These are phyloP conservation scores for Pholiota adiposa DNA, from an alignment of 1,284 basidiomycete genomes.

Conservation along the genomic window DNA sequence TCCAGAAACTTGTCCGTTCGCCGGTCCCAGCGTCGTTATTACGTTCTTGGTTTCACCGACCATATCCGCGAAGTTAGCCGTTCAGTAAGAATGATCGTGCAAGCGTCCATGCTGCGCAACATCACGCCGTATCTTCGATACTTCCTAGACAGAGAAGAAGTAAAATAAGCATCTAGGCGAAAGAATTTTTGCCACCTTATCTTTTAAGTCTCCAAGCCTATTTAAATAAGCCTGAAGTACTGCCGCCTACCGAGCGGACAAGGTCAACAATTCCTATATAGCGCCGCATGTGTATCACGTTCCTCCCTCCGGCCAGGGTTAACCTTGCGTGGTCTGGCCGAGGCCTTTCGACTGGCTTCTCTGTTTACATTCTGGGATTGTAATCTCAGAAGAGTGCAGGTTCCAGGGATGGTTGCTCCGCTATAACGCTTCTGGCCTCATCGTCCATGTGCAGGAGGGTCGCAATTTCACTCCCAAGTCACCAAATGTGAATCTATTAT, in stretches of 20 bases:
- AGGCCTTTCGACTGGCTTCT: background rate
- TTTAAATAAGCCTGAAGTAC: background rate
- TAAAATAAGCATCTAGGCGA: background rate
- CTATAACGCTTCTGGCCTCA: background rate
- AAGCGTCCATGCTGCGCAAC: background rate
- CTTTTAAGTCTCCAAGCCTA: background rate
- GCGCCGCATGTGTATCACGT: background rate
- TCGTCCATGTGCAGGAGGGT: background rate
- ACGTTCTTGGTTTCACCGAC: background rate
- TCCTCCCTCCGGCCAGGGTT: background rate
- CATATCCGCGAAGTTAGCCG: background rate
- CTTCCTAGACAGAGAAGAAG: background rate
- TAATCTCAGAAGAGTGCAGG: background rate
- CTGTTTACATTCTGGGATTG: background rate
- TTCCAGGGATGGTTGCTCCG: background rate
- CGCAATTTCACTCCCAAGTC: background rate
- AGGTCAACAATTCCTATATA: background rate
- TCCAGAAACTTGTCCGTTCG: background rate
- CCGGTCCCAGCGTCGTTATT: background rate
- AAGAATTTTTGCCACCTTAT: background rate
- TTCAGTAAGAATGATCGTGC: background rate
- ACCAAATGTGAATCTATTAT: background rate
- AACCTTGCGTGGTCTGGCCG: conserved; percentile 1
- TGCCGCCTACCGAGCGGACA: background rate
- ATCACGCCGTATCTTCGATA: background rate